phyloP scores from a whole-genome alignment of 139 green algal genomes.

The Nannochloris sp. region DNA sequence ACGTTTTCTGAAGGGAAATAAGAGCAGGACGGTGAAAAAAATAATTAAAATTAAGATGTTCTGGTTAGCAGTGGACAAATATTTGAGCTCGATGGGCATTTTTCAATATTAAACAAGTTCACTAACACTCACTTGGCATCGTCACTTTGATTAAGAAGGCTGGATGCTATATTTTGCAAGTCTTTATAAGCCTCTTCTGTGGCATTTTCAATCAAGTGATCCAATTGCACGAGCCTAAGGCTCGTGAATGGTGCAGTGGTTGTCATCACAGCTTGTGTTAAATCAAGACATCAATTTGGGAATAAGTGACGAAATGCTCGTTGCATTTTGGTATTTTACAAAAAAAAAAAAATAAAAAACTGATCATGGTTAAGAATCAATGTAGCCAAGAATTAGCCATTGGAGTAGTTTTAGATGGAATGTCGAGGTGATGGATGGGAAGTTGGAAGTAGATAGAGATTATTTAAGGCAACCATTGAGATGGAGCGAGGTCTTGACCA shows the following conservation, averaged over 20 bases:
- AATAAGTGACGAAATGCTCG: background rate
- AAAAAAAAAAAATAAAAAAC: background rate
- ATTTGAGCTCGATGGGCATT: no score
- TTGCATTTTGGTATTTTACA: background rate
- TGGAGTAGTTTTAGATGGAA: no score
- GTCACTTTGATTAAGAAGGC: background rate
- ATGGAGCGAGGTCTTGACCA: no score
- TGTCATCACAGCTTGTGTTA: no score
- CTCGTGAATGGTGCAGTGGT: background rate
- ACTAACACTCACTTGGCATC: background rate
- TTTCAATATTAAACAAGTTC: background rate
- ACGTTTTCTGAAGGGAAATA: slow-evolving; percentile 35
- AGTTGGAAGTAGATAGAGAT: no score
- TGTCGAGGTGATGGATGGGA: no score
- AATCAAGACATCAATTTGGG: no score
- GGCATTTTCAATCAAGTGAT: background rate
- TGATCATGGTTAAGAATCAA: background rate
- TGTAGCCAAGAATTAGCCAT: no score
- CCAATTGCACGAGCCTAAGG: background rate
- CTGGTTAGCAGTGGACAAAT: background rate
- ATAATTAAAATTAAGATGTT: background rate
- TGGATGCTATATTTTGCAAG: background rate
- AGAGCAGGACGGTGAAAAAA: background rate
- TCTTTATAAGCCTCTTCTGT: slow-evolving; percentile 2
- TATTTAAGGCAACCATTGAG: no score